Evolutionary conservation across 1,284 basidiomycete genomes (phyloP).

Genomic region (Mycosarcoma mackinlayi): DNA sequence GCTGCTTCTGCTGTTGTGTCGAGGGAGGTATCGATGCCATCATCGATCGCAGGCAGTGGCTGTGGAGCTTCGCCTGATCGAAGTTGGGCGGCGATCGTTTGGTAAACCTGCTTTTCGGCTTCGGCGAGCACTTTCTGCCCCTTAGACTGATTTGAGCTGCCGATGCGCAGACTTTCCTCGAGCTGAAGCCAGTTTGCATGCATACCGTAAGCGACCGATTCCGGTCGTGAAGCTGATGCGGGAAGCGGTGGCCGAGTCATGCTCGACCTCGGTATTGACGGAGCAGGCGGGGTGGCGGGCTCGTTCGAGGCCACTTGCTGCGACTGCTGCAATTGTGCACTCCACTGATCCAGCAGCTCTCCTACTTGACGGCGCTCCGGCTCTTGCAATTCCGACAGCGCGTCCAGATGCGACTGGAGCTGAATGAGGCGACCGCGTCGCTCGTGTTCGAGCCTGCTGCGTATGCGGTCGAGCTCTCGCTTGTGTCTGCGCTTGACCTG

Average conservation of each 20-base stretch:
- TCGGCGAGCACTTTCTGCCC: constrained; percentile 35
- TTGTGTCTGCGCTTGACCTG: constrained; percentile 47
- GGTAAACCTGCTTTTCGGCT: constrained; percentile 36
- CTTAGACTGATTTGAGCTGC: constrained; percentile 35
- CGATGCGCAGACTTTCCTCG: constrained; percentile 14
- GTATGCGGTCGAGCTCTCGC: constrained; percentile 41
- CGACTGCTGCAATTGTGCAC: neutral
- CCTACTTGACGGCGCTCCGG: constrained; percentile 36
- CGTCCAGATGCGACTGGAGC: constrained; percentile 27
- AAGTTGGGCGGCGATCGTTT: constrained; percentile 33
- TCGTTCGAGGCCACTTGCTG: neutral
- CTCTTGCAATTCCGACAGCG: constrained; percentile 16
- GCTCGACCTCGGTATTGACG: neutral
- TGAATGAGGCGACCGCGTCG: constrained; percentile 28
- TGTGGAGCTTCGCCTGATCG: constrained; percentile 24
- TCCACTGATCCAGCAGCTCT: constrained; percentile 36
- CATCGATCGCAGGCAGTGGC: neutral
- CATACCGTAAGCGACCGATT: constrained; percentile 34
- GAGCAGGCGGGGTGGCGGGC: too few species aligned
- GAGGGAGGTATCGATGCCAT: neutral
- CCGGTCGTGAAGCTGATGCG: constrained; percentile 7
- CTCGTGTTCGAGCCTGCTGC: constrained; percentile 39
- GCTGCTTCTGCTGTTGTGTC: neutral
- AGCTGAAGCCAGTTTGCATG: constrained; percentile 34
- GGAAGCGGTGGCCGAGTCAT: constrained; percentile 7